phyloP scores from a whole-genome alignment of 306 rosid species.

The Hippophae gyantsensis region DNA sequence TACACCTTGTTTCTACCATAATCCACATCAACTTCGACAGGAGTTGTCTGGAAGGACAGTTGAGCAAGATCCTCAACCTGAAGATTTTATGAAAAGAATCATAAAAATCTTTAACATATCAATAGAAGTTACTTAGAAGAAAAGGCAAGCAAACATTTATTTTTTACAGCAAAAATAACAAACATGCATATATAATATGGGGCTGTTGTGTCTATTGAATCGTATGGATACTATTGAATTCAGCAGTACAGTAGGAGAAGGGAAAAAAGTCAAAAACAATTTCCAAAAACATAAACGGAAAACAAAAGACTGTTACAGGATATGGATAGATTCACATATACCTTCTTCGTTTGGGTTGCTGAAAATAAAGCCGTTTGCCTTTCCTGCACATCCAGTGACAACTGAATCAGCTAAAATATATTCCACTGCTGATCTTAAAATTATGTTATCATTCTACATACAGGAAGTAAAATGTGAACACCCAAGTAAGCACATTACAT shows the following conservation, averaged over 20 bases:
- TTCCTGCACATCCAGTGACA: constrained; percentile 44
- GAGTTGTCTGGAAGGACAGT: constrained; percentile 64
- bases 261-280: neutral
- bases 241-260: too few relatives aligned
- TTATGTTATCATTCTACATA: neutral
- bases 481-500: neutral
- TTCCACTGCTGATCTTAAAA: too few relatives aligned
- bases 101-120: neutral
- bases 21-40: constrained; percentile 70
- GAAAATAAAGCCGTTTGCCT: constrained; percentile 94
- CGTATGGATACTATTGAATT: too few relatives aligned
- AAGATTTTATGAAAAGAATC: constrained; percentile 5
- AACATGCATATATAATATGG: neutral
- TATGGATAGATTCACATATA: constrained; percentile 22
- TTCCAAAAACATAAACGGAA: neutral
- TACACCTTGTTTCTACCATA: constrained; percentile 74
- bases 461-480: neutral
- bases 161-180: neutral
- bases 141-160: too few relatives aligned
- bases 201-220: too few relatives aligned
- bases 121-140: too few relatives aligned
- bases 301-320: constrained; percentile 20
- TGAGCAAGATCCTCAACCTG: constrained; percentile 93
- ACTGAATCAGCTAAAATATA: constrained; percentile 15
- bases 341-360: constrained; percentile 97